phyloP scores from a whole-genome alignment of 768 basidiomycete species.

The Gloeophyllum trabeum region DNA sequence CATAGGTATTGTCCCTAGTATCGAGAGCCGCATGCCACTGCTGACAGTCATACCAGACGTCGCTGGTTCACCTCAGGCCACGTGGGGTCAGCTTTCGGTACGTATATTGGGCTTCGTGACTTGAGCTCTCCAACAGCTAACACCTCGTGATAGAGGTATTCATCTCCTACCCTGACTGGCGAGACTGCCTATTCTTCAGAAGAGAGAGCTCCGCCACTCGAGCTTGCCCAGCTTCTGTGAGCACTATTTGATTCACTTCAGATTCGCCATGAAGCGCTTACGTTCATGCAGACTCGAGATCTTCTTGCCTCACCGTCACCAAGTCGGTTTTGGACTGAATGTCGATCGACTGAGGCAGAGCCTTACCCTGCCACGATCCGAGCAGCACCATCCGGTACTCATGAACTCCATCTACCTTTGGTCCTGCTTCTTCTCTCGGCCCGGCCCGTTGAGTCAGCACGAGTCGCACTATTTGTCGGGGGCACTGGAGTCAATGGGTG shows the following conservation, averaged over 20 bases:
- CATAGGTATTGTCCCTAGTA: conserved; percentile 37
- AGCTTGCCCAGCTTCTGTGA: conserved; percentile 59
- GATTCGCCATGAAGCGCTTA: conserved; percentile 5
- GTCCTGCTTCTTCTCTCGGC: conserved; percentile 72
- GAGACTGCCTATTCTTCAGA: conserved; percentile 38
- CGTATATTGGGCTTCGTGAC: neutral
- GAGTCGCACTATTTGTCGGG: conserved; percentile 62
- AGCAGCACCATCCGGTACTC: conserved; percentile 66
- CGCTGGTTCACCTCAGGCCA: conserved; percentile 2
- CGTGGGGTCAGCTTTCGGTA: conserved; percentile 13
- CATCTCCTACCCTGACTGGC: neutral
- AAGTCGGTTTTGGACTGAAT: conserved; percentile 63
- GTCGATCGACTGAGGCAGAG: conserved; percentile 56
- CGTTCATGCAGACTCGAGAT: conserved; percentile 48
- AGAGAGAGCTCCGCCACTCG: conserved; percentile 37
- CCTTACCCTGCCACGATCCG: conserved; percentile 35
- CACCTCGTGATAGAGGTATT: neutral
- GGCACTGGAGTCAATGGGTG: conserved; percentile 49
- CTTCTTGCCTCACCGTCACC: conserved; percentile 64
- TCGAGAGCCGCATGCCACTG: conserved; percentile 21
- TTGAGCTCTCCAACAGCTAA: neutral
- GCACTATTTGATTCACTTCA: conserved; percentile 12
- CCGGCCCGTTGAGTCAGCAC: conserved; percentile 57
- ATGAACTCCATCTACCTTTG: conserved; percentile 78
- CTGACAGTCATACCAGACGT: neutral